Evolutionary conservation across 2,329 filamentous ascomycete genomes (phyloP).

Genomic region (Ceratocystis cubensis): DNA sequence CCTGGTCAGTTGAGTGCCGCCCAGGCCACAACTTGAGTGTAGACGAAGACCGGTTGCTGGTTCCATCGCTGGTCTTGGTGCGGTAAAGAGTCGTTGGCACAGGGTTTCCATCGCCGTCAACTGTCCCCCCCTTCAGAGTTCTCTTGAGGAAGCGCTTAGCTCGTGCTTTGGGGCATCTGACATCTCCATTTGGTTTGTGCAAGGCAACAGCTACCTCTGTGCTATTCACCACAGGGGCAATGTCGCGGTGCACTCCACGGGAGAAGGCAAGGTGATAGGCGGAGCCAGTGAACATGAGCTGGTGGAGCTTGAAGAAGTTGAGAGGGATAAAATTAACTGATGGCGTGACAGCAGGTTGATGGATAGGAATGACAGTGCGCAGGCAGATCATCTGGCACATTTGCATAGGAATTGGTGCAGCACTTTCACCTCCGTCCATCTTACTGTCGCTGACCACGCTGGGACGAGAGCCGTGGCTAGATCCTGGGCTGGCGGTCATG

Average conservation of each 20-base stretch:
- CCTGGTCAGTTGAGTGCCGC: conserved; percentile 17
- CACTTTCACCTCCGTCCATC: not conserved
- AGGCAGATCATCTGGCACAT: conserved; percentile 38
- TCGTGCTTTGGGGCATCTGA: not conserved
- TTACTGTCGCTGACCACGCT: not conserved
- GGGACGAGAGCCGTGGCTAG: not conserved
- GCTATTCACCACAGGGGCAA: conserved; percentile 37
- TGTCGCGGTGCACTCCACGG: conserved; percentile 47
- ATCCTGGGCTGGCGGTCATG: not conserved
- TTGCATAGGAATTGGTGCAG: not conserved
- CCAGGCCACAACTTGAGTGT: conserved; percentile 28
- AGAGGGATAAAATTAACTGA: conserved; percentile 49
- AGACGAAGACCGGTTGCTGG: conserved; percentile 26
- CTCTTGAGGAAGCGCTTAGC: conserved; percentile 18
- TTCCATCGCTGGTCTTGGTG: conserved; percentile 23
- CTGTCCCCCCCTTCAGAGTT: conserved; percentile 18
- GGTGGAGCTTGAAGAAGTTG: conserved; percentile 53
- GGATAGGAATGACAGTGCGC: conserved; percentile 49
- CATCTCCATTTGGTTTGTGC: not conserved
- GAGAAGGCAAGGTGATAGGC: conserved; percentile 47
- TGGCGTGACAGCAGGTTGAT: conserved; percentile 35
- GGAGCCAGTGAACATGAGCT: conserved; percentile 45
- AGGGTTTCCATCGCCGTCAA: conserved; percentile 27
- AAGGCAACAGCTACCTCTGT: not conserved
- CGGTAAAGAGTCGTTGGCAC: conserved; percentile 23